Conservation (phyloP, 371 early-diverging fungal genomes). For the Rhizopus microsporus region DNA sequence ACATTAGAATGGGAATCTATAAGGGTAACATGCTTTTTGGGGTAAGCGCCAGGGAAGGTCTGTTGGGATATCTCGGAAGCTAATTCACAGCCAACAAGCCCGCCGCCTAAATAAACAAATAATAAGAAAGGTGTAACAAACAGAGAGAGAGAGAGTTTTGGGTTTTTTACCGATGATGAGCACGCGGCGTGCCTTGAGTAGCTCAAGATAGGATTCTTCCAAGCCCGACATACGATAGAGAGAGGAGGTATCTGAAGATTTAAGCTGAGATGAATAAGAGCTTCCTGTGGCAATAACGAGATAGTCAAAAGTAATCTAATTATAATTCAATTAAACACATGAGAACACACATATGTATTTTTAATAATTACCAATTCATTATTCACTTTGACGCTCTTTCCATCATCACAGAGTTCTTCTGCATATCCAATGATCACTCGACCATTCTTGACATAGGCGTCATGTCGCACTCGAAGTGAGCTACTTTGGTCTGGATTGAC, state of each 20-base stretch:
- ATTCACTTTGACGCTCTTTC: constrained; percentile 27
- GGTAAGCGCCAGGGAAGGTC: constrained; percentile 33
- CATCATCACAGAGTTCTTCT: constrained; percentile 26
- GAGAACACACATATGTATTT: neutral
- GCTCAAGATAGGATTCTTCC: constrained; percentile 48
- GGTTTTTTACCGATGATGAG: constrained; percentile 47
- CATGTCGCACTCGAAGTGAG: constrained; percentile 41
- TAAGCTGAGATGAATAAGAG: constrained; percentile 52
- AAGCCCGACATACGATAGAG: constrained; percentile 34
- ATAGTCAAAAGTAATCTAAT: constrained; percentile 65
- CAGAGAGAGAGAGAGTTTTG: too few species aligned
- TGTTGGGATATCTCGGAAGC: constrained; percentile 56
- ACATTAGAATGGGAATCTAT: constrained; percentile 43
- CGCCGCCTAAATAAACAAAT: constrained; percentile 46
- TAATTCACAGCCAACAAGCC: constrained; percentile 65
- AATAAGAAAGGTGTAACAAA: neutral
- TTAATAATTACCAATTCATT: constrained; percentile 22
- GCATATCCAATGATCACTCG: constrained; percentile 42
- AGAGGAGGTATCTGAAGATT: constrained; percentile 40
- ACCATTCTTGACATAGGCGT: constrained; percentile 38
- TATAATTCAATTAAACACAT: neutral
- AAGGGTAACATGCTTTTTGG: constrained; percentile 54
- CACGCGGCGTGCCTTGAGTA: constrained; percentile 54
- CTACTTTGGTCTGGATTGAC: constrained; percentile 17
- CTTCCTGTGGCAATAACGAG: constrained; percentile 74